Evolutionary conservation across 768 basidiomycete genomes (phyloP).

Genomic region (Lactarius akahatsu): DNA sequence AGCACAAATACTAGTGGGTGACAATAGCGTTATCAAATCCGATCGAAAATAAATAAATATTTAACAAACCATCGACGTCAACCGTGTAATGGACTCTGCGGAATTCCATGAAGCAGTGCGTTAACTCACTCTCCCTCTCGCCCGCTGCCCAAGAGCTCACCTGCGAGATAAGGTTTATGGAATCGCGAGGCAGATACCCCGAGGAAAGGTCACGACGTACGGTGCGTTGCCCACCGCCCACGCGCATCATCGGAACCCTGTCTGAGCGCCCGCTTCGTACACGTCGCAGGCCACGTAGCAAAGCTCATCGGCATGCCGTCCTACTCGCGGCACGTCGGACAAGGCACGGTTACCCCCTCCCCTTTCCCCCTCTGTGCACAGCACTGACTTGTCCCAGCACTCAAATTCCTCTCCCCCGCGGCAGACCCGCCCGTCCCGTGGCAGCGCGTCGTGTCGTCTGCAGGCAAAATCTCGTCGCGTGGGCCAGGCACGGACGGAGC

Average conservation of each 20-base stretch:
- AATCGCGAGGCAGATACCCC: conserved; percentile 67
- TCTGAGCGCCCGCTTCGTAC: background rate
- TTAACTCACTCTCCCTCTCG: background rate
- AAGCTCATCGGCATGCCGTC: conserved; percentile 77
- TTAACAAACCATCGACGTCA: background rate
- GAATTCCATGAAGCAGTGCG: conserved; percentile 62
- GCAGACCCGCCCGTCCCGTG: conserved; percentile 71
- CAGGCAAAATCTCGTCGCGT: conserved; percentile 76
- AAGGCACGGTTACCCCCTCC: conserved; percentile 47
- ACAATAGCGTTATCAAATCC: background rate
- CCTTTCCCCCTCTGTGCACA: background rate
- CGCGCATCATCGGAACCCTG: background rate
- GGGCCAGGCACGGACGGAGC: conserved; percentile 84
- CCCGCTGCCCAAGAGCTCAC: background rate
- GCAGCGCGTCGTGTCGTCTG: conserved; percentile 72
- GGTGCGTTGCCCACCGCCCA: conserved; percentile 41
- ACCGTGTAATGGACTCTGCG: conserved; percentile 44
- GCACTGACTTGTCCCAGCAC: conserved; percentile 46
- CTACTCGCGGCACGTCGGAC: conserved; percentile 79
- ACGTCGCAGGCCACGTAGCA: conserved; percentile 65
- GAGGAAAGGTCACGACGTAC: conserved; percentile 69
- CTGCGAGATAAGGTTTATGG: conserved; percentile 59
- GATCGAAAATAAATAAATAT: background rate
- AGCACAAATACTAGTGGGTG: no score
- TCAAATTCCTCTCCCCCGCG: conserved; percentile 67